Percentiles rank a stretch among this genome's conserved stretches.
Conservation (phyloP, 371 early-diverging fungal species). For the Rhizopus sp. region DNA sequence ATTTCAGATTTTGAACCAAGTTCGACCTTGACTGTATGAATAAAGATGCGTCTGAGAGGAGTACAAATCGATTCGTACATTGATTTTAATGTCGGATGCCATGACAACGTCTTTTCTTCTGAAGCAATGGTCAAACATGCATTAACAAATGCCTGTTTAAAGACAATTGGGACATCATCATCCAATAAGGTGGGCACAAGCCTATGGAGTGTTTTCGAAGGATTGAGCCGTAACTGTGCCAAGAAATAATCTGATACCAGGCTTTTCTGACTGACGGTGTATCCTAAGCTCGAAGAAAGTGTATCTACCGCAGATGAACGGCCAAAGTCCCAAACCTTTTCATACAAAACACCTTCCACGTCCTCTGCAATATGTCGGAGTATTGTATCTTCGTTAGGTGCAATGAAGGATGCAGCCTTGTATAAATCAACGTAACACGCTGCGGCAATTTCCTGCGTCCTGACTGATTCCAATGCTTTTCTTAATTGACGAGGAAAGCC, state of each 20-base stretch:
- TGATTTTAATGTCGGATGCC: conserved; percentile 67
- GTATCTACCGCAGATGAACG: conserved; percentile 16
- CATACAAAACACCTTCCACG: conserved; percentile 68
- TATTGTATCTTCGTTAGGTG: conserved; percentile 61
- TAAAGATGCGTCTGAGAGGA: conserved; percentile 67
- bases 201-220: conserved; percentile 55
- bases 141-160: conserved; percentile 71
- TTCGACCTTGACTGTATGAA: conserved; percentile 29
- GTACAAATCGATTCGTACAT: conserved; percentile 67
- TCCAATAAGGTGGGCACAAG: conserved; percentile 67
- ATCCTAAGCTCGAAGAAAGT: conserved; percentile 47
- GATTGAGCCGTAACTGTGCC: conserved; percentile 67
- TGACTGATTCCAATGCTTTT: conserved; percentile 57
- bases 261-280: conserved; percentile 40
- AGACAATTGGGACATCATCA: conserved; percentile 60
- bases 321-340: conserved; percentile 61
- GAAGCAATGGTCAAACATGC: conserved; percentile 68
- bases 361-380: conserved; percentile 67
- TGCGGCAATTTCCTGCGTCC: conserved; percentile 66
- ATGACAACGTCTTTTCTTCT: conserved; percentile 66
- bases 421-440: conserved; percentile 76
- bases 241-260: conserved; percentile 71
- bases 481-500: conserved; percentile 68
- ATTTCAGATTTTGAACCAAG: conserved; percentile 15
- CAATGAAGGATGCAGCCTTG: conserved; percentile 68